Evolutionary conservation across 2,329 filamentous ascomycete genomes (phyloP).

Genomic region (Ceratocystis huliohia): DNA sequence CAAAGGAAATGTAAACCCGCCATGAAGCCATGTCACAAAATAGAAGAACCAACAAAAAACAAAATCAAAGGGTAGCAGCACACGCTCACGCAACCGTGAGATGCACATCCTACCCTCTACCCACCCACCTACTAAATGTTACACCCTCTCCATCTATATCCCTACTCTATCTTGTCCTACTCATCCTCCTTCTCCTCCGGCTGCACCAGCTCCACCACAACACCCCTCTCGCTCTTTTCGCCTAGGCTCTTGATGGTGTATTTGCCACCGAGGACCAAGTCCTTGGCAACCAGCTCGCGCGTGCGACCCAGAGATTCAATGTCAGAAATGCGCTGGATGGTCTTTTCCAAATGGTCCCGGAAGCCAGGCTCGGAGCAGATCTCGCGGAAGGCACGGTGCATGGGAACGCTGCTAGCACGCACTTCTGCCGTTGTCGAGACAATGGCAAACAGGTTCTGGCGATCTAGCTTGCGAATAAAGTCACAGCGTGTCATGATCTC

Average conservation of each 20-base stretch:
- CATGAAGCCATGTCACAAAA: conserved; percentile 4
- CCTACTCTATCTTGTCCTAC: background rate
- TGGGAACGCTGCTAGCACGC: conserved; percentile 84
- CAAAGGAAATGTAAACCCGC: conserved; percentile 10
- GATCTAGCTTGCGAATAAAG: conserved; percentile 86
- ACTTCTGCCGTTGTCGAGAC: conserved; percentile 67
- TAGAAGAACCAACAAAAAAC: background rate
- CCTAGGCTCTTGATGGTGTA: conserved; percentile 48
- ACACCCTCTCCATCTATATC: background rate
- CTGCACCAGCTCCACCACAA: conserved; percentile 35
- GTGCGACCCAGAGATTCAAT: conserved; percentile 91
- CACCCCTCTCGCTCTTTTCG: conserved; percentile 26
- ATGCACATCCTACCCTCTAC: background rate
- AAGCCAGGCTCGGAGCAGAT: conserved; percentile 71
- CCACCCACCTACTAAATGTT: too few species aligned
- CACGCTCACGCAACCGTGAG: background rate
- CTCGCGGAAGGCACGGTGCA: conserved; percentile 82
- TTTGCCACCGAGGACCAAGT: conserved; percentile 71
- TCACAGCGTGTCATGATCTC: conserved; percentile 93
- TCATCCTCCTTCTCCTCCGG: conserved; percentile 27
- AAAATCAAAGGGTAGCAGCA: background rate
- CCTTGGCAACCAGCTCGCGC: conserved; percentile 90
- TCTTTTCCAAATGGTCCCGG: conserved; percentile 67
- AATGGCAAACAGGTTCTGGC: conserved; percentile 90
- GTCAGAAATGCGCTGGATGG: conserved; percentile 71